phyloP scores from a whole-genome alignment of 148 eudicot genomes.

The Rhododendron griersonianum region DNA sequence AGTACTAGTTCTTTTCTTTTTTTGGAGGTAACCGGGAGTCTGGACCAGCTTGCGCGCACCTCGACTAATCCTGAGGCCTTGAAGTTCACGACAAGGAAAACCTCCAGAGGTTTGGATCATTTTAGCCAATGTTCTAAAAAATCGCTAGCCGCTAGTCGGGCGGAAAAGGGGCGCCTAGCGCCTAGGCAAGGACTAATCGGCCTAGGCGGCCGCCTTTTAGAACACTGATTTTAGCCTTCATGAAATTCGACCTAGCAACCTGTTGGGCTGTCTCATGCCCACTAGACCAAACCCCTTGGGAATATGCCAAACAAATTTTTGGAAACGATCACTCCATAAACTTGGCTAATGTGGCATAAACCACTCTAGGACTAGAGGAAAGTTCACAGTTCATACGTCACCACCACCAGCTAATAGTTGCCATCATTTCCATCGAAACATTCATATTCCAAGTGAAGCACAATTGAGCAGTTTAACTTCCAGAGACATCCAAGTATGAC shows the following conservation, averaged over 20 bases:
- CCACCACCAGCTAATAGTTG: neutral
- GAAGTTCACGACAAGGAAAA: neutral
- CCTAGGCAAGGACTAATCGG: too few relatives aligned
- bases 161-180: too few relatives aligned
- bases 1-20: too few relatives aligned
- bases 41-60: neutral
- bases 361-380: neutral
- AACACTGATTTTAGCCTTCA: neutral
- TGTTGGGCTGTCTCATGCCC: neutral
- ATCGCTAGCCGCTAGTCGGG: too few relatives aligned
- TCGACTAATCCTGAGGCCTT: neutral
- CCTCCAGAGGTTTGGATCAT: neutral
- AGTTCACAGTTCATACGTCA: neutral
- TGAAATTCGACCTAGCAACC: neutral
- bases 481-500: neutral
- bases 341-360: neutral
- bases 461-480: neutral
- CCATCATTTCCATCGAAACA: neutral
- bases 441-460: neutral
- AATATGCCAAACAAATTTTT: neutral
- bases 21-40: neutral
- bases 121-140: too few relatives aligned
- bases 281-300: neutral
- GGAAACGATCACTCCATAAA: neutral
- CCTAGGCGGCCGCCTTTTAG: too few relatives aligned